Evolutionary conservation across 2,329 filamentous ascomycete species (phyloP), one percentile per base, ranked within the genome.

Genomic region (Xylariales sp.): DNA sequence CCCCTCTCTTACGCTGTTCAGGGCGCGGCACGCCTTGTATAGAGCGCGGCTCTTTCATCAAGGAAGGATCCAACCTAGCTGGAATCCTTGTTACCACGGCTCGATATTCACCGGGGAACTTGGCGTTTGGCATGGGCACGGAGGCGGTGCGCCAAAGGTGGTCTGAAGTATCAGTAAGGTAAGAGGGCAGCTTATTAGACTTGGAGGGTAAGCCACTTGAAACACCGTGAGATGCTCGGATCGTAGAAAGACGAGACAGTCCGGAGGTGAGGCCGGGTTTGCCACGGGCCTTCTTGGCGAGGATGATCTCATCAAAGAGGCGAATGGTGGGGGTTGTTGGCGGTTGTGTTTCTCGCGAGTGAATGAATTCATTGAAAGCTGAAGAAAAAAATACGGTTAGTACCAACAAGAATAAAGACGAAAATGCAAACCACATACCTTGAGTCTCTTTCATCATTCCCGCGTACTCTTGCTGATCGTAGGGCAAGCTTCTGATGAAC

Each of bases 41-140:
- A 69, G 93, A 90, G 65, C 94, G 88, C 36, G 94, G 94, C 80
- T 97, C 94, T 78, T 93, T 93, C 93, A 98, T 97, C 54, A 97
- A 83, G 14, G 89, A 87, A 3, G 91, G 87, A 75, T 99, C 96
- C 9, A 99, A 86, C 76, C 93, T 94, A 7, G 93, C 89, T 5
- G 96, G 96, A 45, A 93, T 89, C 72, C 89, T 82, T 12, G 88
- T 89, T 62, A 89, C 83, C 14, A 89, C 83, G 39, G 84, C 80
- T 66, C 85, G 84, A 79, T 91, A 91, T 72, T 90, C 87, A 65
- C 87, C 87, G 0, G 86, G 83, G 71, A 90, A 90, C 73, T 87
- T 89, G 60, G 86, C 84, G 71, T 83, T 86, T n/a, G 86, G 86
- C 49, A 87, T 82, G 6, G 88, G 85, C 48, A 89, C 86, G 12